These are phyloP conservation scores for Acacia crassicarpa DNA, from an alignment of 306 rosid genomes.

Conservation along the genomic window DNA sequence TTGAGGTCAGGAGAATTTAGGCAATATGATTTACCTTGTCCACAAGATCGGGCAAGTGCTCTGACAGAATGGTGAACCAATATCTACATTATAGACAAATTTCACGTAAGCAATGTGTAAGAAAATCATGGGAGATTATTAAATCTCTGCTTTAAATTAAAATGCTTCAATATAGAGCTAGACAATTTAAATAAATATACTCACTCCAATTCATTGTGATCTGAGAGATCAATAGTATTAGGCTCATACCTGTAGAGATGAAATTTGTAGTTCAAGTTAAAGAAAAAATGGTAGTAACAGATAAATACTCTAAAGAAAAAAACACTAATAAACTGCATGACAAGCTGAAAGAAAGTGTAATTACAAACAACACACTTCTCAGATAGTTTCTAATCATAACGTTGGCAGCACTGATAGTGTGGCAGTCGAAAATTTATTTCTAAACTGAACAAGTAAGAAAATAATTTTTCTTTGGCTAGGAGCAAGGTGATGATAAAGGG, in stretches of 20 bases:
- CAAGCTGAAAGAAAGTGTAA: conserved; percentile 10
- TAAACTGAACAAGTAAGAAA: neutral
- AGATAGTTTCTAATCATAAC: neutral
- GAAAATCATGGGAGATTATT: conserved; percentile 18
- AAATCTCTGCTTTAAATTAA: conserved; percentile 1
- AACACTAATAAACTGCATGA: neutral
- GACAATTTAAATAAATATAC: conserved; percentile 32
- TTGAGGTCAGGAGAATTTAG: neutral
- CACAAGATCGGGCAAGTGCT: conserved; percentile 87
- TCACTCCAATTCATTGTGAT: conserved; percentile 87
- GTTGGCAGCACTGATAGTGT: neutral
- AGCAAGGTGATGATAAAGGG: neutral
- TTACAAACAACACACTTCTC: neutral
- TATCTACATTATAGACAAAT: conserved; percentile 57
- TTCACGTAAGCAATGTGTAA: conserved; percentile 28
- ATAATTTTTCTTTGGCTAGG: neutral
- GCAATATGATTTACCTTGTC: conserved; percentile 66
- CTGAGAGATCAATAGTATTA: conserved; percentile 91
- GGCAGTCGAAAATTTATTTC: neutral
- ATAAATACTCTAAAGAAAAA: neutral
- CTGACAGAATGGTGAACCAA: conserved; percentile 89
- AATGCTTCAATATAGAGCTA: neutral
- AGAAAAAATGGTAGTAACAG: neutral
- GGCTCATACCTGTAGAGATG: conserved; percentile 82
- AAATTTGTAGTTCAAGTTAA: conserved; percentile 24